phyloP scores from a whole-genome alignment of 495 filamentous ascomycete species.

The Hypomontagnella monticulosa region DNA sequence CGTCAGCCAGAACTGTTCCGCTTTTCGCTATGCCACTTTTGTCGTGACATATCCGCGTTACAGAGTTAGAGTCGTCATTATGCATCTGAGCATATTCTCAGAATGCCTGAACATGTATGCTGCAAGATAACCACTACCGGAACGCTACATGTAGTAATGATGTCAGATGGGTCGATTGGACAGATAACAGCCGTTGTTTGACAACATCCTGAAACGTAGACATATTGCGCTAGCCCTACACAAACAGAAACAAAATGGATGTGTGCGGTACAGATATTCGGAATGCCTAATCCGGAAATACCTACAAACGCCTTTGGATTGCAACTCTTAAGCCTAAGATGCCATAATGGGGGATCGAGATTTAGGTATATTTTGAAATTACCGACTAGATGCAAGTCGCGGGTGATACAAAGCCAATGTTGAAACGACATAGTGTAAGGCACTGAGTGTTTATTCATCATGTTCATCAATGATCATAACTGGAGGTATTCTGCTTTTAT shows the following conservation, averaged over 20 bases:
- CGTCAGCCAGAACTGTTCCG: background rate
- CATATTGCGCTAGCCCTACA: slow-evolving; percentile 2
- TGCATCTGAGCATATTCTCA: slow-evolving; percentile 17
- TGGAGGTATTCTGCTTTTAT: slow-evolving; percentile 18
- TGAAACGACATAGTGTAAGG: background rate
- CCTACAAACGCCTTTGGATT: background rate
- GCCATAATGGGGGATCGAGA: no score
- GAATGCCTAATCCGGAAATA: slow-evolving; percentile 27
- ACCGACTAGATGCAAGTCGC: no score
- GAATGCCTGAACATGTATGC: background rate
- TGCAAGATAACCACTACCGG: background rate
- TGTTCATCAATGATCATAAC: slow-evolving; percentile 32
- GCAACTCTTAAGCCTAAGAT: background rate
- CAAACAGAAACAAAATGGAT: background rate
- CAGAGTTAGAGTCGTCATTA: slow-evolving; percentile 19
- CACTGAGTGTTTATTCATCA: no score
- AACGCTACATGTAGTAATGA: slow-evolving; percentile 24
- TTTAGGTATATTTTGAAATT: no score
- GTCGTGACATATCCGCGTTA: background rate
- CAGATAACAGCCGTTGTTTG: background rate
- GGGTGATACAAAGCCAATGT: background rate
- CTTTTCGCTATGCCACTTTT: slow-evolving; percentile 1
- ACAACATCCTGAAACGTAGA: background rate
- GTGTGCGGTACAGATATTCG: background rate
- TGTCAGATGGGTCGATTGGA: slow-evolving; percentile 24